phyloP scores from a whole-genome alignment of 1,284 basidiomycete species.

The Lignosus rhinocerotis region DNA sequence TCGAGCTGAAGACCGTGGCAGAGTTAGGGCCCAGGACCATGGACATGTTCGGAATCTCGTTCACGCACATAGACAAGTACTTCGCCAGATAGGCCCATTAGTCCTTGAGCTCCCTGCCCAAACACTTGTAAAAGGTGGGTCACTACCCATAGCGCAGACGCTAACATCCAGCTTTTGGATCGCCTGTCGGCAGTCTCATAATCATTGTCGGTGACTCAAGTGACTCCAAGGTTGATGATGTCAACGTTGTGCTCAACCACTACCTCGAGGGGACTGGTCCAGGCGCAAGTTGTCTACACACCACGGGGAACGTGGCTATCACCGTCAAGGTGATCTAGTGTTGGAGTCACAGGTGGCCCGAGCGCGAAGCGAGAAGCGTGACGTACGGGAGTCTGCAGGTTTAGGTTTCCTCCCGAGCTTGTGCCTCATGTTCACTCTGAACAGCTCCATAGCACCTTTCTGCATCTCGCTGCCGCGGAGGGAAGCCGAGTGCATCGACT shows the following conservation, averaged over 20 bases:
- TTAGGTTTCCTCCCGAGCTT: slow-evolving; percentile 56
- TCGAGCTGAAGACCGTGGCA: too few species aligned
- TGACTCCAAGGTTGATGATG: neutral
- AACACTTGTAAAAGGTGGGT: too few species aligned
- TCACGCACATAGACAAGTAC: too few species aligned
- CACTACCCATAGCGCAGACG: too few species aligned
- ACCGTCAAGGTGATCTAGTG: slow-evolving; percentile 35
- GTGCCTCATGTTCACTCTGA: slow-evolving; percentile 49
- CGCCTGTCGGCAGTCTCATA: too few species aligned
- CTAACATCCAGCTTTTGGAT: too few species aligned
- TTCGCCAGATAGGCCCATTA: too few species aligned
- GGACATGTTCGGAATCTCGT: too few species aligned
- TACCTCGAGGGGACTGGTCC: slow-evolving; percentile 65
- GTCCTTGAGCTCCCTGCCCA: too few species aligned
- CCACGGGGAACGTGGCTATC: slow-evolving; percentile 57
- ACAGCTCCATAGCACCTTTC: slow-evolving; percentile 38
- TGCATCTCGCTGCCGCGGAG: slow-evolving; percentile 46
- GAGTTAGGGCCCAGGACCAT: too few species aligned
- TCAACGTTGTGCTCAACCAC: slow-evolving; percentile 58
- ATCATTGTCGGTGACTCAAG: too few species aligned
- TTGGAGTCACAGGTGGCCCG: neutral
- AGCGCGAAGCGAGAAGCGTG: neutral
- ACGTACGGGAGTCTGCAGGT: slow-evolving; percentile 56
- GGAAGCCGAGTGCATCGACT: slow-evolving; percentile 49
- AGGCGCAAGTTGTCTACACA: slow-evolving; percentile 60